Evolutionary conservation across 371 early-diverging fungal genomes (phyloP).

Genomic region (Apophysomyces ossiformis): DNA sequence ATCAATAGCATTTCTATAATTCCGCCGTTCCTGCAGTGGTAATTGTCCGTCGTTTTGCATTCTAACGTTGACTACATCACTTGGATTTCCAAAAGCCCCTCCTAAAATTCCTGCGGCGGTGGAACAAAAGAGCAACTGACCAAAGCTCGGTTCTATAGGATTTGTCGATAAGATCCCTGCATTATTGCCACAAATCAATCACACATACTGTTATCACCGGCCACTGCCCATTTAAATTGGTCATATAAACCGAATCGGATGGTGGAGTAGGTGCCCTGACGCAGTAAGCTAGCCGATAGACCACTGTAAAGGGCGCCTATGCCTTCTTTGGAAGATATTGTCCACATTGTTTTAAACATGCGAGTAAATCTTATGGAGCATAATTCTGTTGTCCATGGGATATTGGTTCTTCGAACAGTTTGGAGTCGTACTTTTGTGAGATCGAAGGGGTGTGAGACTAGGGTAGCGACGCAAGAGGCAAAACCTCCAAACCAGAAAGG

Average conservation of each 20-base stretch:
- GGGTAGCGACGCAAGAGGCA: constrained; percentile 66
- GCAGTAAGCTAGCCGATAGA: constrained; percentile 65
- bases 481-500: constrained; percentile 68
- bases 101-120: constrained; percentile 70
- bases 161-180: too few relatives aligned
- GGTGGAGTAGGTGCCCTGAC: constrained; percentile 77
- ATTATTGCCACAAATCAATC: neutral
- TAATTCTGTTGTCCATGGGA: constrained; percentile 24
- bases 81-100: constrained; percentile 75
- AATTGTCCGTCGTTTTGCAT: constrained; percentile 79
- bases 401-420: constrained; percentile 45
- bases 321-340: constrained; percentile 49
- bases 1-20: constrained; percentile 72
- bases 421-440: constrained; percentile 79
- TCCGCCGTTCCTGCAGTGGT: constrained; percentile 59
- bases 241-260: constrained; percentile 76
- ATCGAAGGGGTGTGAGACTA: constrained; percentile 79
- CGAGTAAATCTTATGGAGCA: constrained; percentile 33
- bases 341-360: constrained; percentile 52
- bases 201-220: constrained; percentile 47
- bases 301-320: constrained; percentile 62
- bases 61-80: constrained; percentile 76
- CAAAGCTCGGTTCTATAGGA: constrained; percentile 45
- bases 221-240: constrained; percentile 51
- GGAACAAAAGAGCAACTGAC: constrained; percentile 60